Base-by-base conservation (phyloP, 78 protist genomes). In the Dictyostelium intermedium region DNA sequence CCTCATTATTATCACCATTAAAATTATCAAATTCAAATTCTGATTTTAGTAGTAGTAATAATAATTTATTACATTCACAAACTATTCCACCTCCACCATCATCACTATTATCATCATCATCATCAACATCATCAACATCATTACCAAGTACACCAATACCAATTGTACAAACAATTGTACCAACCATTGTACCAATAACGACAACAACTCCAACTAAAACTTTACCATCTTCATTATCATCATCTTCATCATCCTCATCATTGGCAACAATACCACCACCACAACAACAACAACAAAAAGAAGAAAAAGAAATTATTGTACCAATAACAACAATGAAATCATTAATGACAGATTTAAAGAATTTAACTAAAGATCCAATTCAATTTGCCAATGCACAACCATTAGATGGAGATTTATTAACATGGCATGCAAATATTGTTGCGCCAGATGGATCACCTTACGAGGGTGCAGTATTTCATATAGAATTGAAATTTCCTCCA, bases 391-490 rank as follows among this genome's bases (percentile, higher is more conserved):
- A 82, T 30, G 87, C 93, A 20, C 41, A 53, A 16, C 96, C 96
- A 34, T 13, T 94, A 3, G 96, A 94, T 3, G 79, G 18, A 14
- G 85, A 86, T 39, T 30, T 94, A 30, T 81, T 94, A 41, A 78
- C 85, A 74, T 94, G 96, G 96, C 96, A 94, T 53, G 85, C 63
- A 14, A 94, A 94, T 70, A 78, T 94, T 10, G 74, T 76, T 25
- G 83, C 95, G 20, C 85, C 96, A 9, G 93, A 34, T 37, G 93
- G 79, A 18, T 87, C 93, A 11, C 93, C 87, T 1, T 94, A 84
- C 81, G 96, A 87, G 23, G 96, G 96, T 30, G 96, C 84, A 34
- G 76, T 94, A 6, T 94, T 85, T 53, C 96, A 94, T 60, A 60
- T 94, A 35, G 92, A 86, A 61, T 41, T 94, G 18, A 85, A 94